These are phyloP conservation scores for Solanum chacoense DNA, from an alignment of 305 asterid species.

Conservation along the genomic window DNA sequence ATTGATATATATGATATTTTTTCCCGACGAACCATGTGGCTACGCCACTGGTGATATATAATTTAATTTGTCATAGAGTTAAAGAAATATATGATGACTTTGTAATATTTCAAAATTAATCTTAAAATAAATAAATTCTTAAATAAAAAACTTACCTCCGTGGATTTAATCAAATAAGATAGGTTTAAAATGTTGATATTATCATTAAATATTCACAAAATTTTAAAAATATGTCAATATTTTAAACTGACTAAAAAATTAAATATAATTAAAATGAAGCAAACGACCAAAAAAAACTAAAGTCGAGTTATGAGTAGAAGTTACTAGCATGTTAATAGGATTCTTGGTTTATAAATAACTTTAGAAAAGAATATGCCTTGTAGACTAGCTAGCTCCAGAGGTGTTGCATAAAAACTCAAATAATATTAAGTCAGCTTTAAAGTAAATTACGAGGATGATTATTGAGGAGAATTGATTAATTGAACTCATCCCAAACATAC, in stretches of 20 bases:
- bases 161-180: background rate
- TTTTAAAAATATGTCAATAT: background rate
- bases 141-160: background rate
- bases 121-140: background rate
- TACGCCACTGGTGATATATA: too few relatives aligned
- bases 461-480: background rate
- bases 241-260: background rate
- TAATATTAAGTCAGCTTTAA: background rate
- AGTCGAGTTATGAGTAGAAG: background rate
- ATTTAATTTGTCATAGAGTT: background rate
- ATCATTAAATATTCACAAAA: background rate
- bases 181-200: background rate
- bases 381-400: background rate
- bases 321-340: background rate
- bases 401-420: background rate
- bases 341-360: background rate
- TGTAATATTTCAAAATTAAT: background rate
- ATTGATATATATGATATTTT: too few relatives aligned
- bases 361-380: background rate
- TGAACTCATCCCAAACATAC: background rate
- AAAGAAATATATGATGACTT: background rate
- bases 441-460: background rate
- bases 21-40: too few relatives aligned
- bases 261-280: background rate
- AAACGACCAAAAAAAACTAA: background rate